These are phyloP conservation scores for Jatropha multifida DNA, from an alignment of 441 rosid species.

Conservation along the genomic window DNA sequence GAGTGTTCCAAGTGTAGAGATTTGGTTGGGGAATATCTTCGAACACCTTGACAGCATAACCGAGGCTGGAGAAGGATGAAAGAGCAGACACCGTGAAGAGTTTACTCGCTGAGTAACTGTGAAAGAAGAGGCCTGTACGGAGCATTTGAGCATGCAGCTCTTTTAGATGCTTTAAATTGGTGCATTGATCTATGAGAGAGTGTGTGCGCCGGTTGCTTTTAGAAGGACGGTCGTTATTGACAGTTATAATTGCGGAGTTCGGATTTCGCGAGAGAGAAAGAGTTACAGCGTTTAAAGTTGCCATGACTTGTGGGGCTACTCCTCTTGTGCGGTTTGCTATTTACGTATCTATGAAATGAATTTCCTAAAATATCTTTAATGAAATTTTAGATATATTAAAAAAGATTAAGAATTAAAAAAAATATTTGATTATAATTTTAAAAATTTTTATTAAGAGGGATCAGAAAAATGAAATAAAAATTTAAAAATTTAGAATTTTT, in stretches of 20 bases:
- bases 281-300: slow-evolving; percentile 27
- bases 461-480: no score
- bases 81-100: slow-evolving; percentile 43
- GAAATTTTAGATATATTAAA: no score
- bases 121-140: slow-evolving; percentile 45
- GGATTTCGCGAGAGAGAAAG: slow-evolving; percentile 47
- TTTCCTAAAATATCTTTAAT: no score
- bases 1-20: slow-evolving; percentile 63
- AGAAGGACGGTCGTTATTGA: slow-evolving; percentile 31
- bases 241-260: slow-evolving; percentile 23
- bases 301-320: slow-evolving; percentile 13
- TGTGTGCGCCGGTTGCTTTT: slow-evolving; percentile 23
- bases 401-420: no score
- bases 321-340: neutral
- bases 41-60: slow-evolving; percentile 65
- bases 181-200: slow-evolving; percentile 47
- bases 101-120: slow-evolving; percentile 52
- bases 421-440: no score
- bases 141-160: slow-evolving; percentile 67
- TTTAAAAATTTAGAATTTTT: no score
- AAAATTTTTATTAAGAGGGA: no score
- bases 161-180: slow-evolving; percentile 42
- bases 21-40: slow-evolving; percentile 71
- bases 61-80: slow-evolving; percentile 46
- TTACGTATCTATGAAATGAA: no score